phyloP scores from a whole-genome alignment of 1,284 basidiomycete genomes.

The Ceratobasidium papillatum region DNA sequence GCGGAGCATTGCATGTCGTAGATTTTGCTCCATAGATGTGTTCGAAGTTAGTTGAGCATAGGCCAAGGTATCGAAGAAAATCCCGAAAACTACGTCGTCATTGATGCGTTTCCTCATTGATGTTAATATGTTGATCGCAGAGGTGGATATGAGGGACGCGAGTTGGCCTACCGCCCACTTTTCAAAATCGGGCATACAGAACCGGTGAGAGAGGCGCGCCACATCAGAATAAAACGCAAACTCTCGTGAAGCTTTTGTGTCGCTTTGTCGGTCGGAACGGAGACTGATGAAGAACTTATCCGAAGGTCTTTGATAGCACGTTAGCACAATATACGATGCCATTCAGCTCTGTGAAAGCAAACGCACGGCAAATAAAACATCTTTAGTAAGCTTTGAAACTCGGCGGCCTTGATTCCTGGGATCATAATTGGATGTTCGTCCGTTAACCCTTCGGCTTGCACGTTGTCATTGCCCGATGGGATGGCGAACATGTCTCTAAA shows the following conservation, averaged over 20 bases:
- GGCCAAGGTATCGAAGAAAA: background rate
- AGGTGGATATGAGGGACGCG: background rate
- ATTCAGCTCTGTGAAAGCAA: background rate
- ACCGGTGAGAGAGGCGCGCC: background rate
- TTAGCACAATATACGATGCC: background rate
- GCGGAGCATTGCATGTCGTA: background rate
- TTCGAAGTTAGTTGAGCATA: background rate
- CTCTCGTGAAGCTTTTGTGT: background rate
- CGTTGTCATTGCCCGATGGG: background rate
- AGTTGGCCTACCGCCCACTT: conserved; percentile 9
- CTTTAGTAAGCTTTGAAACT: conserved; percentile 9
- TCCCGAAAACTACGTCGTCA: background rate
- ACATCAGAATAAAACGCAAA: conserved; percentile 1
- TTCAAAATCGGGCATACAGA: background rate
- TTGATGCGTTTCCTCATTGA: background rate
- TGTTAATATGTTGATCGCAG: background rate
- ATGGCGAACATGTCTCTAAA: conserved; percentile 12
- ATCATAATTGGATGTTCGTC: conserved; percentile 11
- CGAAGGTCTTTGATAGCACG: background rate
- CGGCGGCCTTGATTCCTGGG: background rate
- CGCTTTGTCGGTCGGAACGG: background rate
- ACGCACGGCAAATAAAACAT: conserved; percentile 17
- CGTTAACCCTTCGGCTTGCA: background rate
- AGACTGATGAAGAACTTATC: background rate
- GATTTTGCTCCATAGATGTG: background rate